Percentiles rank a stretch among this genome's conserved stretches.
These are phyloP conservation scores for Dactylonectria estremocensis DNA, from an alignment of 2,329 filamentous ascomycete species.

Conservation along the genomic window DNA sequence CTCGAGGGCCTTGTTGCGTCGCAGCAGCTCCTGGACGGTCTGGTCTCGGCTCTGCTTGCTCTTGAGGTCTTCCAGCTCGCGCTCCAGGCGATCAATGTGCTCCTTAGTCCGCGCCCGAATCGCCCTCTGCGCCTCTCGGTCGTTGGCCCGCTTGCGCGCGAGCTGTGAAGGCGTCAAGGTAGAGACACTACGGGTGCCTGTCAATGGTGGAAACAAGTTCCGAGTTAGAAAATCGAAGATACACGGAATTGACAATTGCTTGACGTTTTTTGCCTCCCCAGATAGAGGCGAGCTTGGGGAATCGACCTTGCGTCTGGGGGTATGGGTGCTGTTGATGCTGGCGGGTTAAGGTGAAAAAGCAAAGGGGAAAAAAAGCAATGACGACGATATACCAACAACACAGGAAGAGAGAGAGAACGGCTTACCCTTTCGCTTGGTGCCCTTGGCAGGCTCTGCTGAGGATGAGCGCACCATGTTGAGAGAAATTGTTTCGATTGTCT, in stretches of 20 bases:
- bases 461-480: slow-evolving; percentile 58
- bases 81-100: slow-evolving; percentile 85
- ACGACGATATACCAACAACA: not conserved
- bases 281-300: slow-evolving; percentile 11
- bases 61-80: slow-evolving; percentile 80
- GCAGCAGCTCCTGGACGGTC: slow-evolving; percentile 66
- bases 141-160: slow-evolving; percentile 91
- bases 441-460: slow-evolving; percentile 60
- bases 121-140: slow-evolving; percentile 89
- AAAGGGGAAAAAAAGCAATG: slow-evolving; percentile 9
- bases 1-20: slow-evolving; percentile 68
- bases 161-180: slow-evolving; percentile 91
- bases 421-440: slow-evolving; percentile 64
- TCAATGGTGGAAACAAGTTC: not conserved
- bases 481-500: slow-evolving; percentile 3
- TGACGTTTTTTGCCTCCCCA: not conserved
- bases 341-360: slow-evolving; percentile 10
- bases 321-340: not conserved
- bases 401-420: slow-evolving; percentile 20
- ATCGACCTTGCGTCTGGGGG: not conserved
- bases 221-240: not conserved
- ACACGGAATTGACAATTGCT: no score
- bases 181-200: slow-evolving; percentile 82
- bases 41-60: slow-evolving; percentile 64
- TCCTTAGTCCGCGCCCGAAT: slow-evolving; percentile 90